Evolutionary conservation across 495 filamentous ascomycete genomes (phyloP).

Genomic region (Pyrenula aspistea): DNA sequence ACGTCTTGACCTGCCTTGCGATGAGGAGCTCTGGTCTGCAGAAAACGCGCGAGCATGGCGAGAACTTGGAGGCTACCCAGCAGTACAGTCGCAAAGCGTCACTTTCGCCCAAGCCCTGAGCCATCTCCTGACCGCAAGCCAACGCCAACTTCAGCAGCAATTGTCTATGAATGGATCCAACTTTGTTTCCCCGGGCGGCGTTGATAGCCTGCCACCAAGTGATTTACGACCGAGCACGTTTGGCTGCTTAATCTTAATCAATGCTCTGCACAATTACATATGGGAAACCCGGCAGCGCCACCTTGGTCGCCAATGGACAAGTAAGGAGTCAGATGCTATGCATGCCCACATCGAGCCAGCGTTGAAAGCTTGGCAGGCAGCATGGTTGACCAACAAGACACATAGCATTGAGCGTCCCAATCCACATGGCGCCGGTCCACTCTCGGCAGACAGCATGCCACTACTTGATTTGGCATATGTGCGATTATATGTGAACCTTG

Average conservation of each 20-base stretch:
- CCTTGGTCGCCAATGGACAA: constrained; percentile 81
- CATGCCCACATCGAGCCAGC: constrained; percentile 93
- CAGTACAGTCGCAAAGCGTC: constrained; percentile 51
- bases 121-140: constrained; percentile 66
- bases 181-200: not conserved
- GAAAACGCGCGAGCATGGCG: constrained; percentile 70
- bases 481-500: constrained; percentile 83
- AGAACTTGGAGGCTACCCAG: constrained; percentile 55
- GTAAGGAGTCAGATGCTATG: constrained; percentile 89
- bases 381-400: constrained; percentile 77
- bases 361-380: constrained; percentile 86
- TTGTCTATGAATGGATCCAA: constrained; percentile 33
- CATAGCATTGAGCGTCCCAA: constrained; percentile 86
- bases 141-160: constrained; percentile 50
- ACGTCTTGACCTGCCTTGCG: constrained; percentile 78
- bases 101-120: constrained; percentile 69
- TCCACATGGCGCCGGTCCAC: constrained; percentile 74
- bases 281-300: constrained; percentile 95
- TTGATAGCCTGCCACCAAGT: constrained; percentile 38
- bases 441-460: constrained; percentile 90
- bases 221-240: constrained; percentile 84
- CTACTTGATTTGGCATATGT: constrained; percentile 92
- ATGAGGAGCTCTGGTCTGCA: constrained; percentile 84
- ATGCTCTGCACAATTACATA: constrained; percentile 94
- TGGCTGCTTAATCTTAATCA: constrained; percentile 86